Conservation (phyloP, 1,139 yeast species). For the Kodamaea alishanica region DNA sequence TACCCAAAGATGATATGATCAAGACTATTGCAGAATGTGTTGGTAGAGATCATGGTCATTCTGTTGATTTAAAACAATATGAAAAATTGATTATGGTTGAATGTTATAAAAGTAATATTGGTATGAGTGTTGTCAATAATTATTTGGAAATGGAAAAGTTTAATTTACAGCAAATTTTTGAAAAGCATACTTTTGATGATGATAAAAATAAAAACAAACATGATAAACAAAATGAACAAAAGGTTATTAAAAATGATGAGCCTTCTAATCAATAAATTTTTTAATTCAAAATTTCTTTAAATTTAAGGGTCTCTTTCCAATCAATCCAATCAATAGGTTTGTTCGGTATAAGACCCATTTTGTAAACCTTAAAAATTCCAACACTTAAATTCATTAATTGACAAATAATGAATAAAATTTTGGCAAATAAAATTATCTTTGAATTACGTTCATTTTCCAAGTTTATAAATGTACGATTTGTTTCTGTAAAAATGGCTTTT, state of each 20-base stretch:
- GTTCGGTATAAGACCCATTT: conserved; percentile 90
- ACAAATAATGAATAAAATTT: conserved; percentile 46
- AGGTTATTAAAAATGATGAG: not conserved
- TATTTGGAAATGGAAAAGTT: conserved; percentile 54
- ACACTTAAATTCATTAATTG: conserved; percentile 65
- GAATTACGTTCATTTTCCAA: conserved; percentile 35
- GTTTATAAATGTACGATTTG: conserved; percentile 43
- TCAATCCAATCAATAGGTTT: conserved; percentile 88
- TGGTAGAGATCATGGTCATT: conserved; percentile 67
- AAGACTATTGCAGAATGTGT: conserved; percentile 67
- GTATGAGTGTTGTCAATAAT: conserved; percentile 72
- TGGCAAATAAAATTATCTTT: conserved; percentile 40
- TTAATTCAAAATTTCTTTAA: conserved; percentile 22
- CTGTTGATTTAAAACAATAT: conserved; percentile 75
- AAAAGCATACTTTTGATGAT: conserved; percentile 31
- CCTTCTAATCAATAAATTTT: conserved; percentile 1
- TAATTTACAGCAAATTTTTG: conserved; percentile 63
- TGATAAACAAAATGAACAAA: conserved; percentile 3
- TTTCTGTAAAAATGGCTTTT: conserved; percentile 60
- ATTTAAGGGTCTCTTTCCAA: conserved; percentile 56
- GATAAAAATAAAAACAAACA: conserved; percentile 11
- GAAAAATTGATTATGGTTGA: conserved; percentile 80
- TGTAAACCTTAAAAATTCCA: conserved; percentile 80
- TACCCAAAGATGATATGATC: conserved; percentile 68
- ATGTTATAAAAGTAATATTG: conserved; percentile 79